Base-by-base conservation (phyloP, 179 eudicot genomes). In the Corrigiola litoralis region DNA sequence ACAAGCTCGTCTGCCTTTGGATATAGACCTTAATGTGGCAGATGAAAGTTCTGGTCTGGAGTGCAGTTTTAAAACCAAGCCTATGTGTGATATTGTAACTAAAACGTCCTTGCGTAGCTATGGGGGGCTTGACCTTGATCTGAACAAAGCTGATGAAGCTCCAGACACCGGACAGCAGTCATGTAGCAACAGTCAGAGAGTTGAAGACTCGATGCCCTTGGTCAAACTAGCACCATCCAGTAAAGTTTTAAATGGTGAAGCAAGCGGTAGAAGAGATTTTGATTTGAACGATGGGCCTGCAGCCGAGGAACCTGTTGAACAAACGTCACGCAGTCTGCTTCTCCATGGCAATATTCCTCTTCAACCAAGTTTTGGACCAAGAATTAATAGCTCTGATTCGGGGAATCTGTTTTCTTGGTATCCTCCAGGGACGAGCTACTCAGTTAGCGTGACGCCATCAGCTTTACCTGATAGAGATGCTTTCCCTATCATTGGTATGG, bases 241-340 rank as follows among this genome's bases (percentile, higher is more conserved):
- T 64, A 71, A 76, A 40, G 52, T 74, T 27, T 65, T 77, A 28
- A 74, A 72, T 54, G 60, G 59, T 36, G 87, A 83, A 62, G 52
- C 77, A 32, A 82, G 79, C 63, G 58, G 80, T 53, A 69, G 70
- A 29, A 84, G 89, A 80, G 87, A 73, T 70, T 90, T 94, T 48
- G 99, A 94, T 77, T 78, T 94, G 78, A 94, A 94, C 71, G 58
- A 81, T 63, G 97, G 99, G 27, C 99, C 99, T 55, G 74, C 74
- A 20, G 70, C 59, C 8, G 94, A 94, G 52, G 95, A 88, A 65
- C 61, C 66, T 23, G 58, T 44, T 8, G 87, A 83, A 44, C 36
- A 72, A 33, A 48, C 72, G 61, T 44, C 63, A 7, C 59, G 50
- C 31, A 67, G 48, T 40, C 80, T 49, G 44, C 76, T 60, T 53